These are phyloP conservation scores for Asterochloris sp. DNA, from an alignment of 139 green algal species.

Conservation along the genomic window DNA sequence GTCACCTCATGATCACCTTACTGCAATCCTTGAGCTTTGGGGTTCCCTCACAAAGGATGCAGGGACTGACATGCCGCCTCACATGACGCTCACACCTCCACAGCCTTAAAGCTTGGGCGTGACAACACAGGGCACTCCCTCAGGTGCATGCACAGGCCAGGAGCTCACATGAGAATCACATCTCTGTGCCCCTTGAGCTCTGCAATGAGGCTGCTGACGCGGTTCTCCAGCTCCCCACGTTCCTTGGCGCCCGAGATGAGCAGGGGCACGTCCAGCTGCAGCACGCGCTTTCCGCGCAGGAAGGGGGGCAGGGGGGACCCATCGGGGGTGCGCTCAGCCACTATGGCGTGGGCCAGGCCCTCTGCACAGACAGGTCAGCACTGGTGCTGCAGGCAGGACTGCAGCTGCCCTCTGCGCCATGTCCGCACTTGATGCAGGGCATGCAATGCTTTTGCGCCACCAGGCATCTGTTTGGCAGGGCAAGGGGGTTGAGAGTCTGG, in stretches of 20 bases:
- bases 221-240: constrained; percentile 93
- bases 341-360: constrained; percentile 86
- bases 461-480: neutral
- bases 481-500: neutral
- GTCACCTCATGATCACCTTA: no score
- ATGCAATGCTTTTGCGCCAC: neutral
- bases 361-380: constrained; percentile 43
- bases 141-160: no score
- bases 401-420: no score
- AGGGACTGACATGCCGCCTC: no score
- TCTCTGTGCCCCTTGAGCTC: constrained; percentile 72
- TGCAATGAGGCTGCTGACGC: constrained; percentile 84
- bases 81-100: no score
- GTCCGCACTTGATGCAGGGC: neutral
- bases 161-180: constrained; percentile 87
- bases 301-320: constrained; percentile 78
- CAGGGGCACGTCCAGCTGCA: constrained; percentile 90
- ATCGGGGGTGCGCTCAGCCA: constrained; percentile 34
- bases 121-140: no score
- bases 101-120: no score
- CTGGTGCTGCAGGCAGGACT: no score
- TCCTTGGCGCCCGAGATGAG: constrained; percentile 93
- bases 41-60: no score
- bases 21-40: no score
- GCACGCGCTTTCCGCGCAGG: constrained; percentile 81